Evolutionary conservation across 139 green algal species (phyloP).

Genomic region (Cymbomonas tetramitiformis): DNA sequence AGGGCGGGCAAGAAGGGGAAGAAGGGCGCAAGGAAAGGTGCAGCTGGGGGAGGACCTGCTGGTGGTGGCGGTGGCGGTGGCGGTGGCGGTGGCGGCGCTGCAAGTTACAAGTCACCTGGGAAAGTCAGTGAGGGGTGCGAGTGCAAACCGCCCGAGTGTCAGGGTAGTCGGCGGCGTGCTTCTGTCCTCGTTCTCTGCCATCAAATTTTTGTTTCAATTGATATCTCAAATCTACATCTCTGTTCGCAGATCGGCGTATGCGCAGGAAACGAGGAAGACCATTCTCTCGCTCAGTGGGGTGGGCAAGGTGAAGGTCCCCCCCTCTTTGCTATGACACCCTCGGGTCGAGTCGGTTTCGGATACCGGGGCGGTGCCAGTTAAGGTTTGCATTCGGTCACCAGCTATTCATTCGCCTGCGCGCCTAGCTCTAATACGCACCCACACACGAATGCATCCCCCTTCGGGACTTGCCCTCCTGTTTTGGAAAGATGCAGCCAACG

Average conservation of each 20-base stretch:
- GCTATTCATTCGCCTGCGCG: no score
- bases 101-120: constrained; percentile 5
- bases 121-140: constrained; percentile 11
- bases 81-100: background rate
- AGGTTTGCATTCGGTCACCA: no score
- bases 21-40: constrained; percentile 5
- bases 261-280: constrained; percentile 64
- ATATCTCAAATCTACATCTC: background rate
- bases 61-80: background rate
- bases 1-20: constrained; percentile 19
- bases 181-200: no score
- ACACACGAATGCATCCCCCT: background rate
- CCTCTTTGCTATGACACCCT: background rate
- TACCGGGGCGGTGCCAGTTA: no score
- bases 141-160: no score
- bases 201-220: background rate
- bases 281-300: constrained; percentile 55
- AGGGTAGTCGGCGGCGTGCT: no score
- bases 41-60: background rate
- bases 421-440: no score
- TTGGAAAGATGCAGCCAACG: background rate
- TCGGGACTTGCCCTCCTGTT: background rate
- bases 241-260: constrained; percentile 35
- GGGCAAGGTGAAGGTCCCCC: constrained; percentile 26
- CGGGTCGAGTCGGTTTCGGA: background rate